Conservation (phyloP, 2,329 filamentous ascomycete genomes). For the Monosporascus sp. region DNA sequence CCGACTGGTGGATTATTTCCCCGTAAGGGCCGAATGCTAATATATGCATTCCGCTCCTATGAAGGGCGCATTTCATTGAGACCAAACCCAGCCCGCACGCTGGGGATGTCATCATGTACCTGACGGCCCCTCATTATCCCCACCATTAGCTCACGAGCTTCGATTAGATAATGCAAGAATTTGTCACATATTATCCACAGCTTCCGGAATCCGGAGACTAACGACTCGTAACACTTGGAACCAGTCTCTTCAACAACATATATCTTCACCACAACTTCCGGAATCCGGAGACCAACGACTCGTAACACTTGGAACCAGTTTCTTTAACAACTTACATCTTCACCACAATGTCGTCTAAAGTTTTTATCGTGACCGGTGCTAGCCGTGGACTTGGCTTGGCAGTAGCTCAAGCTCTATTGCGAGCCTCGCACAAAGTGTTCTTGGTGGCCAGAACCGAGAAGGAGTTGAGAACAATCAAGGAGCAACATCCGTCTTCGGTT, state of each 20-base stretch:
- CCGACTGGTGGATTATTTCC: background rate
- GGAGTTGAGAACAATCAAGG: slow-evolving; percentile 45
- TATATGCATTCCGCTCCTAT: slow-evolving; percentile 2
- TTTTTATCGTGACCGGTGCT: slow-evolving; percentile 64
- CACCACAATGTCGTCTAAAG: slow-evolving; percentile 48
- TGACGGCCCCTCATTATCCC: slow-evolving; percentile 1
- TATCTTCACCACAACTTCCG: too few relatives aligned
- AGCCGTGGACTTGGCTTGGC: slow-evolving; percentile 59
- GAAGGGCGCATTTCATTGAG: too few relatives aligned
- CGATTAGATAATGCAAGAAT: slow-evolving; percentile 10
- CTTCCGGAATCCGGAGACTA: too few relatives aligned
- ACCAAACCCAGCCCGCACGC: too few relatives aligned
- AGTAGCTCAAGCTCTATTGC: slow-evolving; percentile 46
- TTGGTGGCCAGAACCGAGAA: slow-evolving; percentile 50
- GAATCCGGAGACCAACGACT: too few relatives aligned
- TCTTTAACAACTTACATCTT: background rate
- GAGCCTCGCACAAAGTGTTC: slow-evolving; percentile 52
- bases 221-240: too few relatives aligned
- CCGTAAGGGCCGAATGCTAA: too few relatives aligned
- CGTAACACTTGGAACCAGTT: too few relatives aligned
- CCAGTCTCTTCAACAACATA: too few relatives aligned
- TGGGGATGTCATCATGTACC: too few relatives aligned
- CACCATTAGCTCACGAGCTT: slow-evolving; percentile 2
- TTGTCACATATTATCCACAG: background rate
- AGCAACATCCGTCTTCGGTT: slow-evolving; percentile 46